A percentile compares a stretch with the other conserved stretches of the same genome.
These are phyloP conservation scores for Gynandropsis gynandra DNA, from an alignment of 345 rosid species.

Conservation along the genomic window DNA sequence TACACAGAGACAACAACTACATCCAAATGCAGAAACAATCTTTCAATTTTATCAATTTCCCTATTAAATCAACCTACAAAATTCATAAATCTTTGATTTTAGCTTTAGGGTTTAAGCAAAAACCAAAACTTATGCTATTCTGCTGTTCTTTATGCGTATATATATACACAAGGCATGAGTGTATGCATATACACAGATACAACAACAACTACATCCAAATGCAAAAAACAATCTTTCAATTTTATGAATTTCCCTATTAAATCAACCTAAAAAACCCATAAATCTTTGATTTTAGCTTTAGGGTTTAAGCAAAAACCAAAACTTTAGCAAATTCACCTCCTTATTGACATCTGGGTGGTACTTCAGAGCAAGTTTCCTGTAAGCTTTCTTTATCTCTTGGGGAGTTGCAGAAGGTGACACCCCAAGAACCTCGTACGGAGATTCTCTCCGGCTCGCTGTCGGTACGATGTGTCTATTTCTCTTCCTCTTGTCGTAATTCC, in stretches of 20 bases:
- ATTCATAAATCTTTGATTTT: too few species aligned
- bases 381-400: conserved; percentile 88
- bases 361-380: conserved; percentile 91
- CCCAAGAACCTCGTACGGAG: conserved; percentile 83
- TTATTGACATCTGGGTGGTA: conserved; percentile 94
- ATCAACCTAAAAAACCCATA: too few species aligned
- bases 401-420: conserved; percentile 72
- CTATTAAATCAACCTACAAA: neutral
- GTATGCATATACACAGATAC: neutral
- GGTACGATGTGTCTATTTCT: conserved; percentile 26
- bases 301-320: too few species aligned
- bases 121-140: too few species aligned
- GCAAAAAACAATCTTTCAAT: neutral
- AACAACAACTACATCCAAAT: neutral
- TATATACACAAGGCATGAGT: neutral
- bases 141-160: too few species aligned
- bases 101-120: too few species aligned
- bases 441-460: conserved; percentile 52
- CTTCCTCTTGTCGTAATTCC: conserved; percentile 29
- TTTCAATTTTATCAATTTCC: neutral
- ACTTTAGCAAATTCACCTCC: conserved; percentile 38
- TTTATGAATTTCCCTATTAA: neutral
- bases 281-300: too few species aligned
- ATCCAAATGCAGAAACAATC: too few species aligned
- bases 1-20: neutral